These are phyloP conservation scores for Hypoxylon sp. DNA, from an alignment of 2,329 filamentous ascomycete species.

Conservation along the genomic window DNA sequence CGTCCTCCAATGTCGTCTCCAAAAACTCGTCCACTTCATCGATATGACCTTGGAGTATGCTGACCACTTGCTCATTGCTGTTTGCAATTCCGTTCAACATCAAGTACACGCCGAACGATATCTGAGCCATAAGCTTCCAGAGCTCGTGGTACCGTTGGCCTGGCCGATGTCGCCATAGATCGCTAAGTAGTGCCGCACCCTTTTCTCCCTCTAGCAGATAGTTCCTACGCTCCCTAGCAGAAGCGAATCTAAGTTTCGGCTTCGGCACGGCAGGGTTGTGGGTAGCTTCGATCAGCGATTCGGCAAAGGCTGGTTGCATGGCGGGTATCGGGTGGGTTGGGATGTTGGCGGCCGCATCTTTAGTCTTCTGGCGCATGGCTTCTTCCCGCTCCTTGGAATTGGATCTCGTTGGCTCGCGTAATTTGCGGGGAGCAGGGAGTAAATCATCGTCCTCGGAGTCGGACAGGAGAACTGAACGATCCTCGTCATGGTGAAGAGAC, in stretches of 20 bases:
- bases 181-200: constrained; percentile 79
- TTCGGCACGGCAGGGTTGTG: constrained; percentile 62
- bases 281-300: constrained; percentile 82
- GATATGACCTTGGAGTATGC: constrained; percentile 91
- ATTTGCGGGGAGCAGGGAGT: constrained; percentile 40
- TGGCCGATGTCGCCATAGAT: constrained; percentile 81
- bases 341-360: constrained; percentile 54
- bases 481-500: constrained; percentile 52
- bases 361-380: constrained; percentile 51
- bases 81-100: constrained; percentile 88
- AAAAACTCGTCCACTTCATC: constrained; percentile 94
- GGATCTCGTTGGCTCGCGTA: constrained; percentile 38
- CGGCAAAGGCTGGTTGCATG: constrained; percentile 86
- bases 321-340: constrained; percentile 77
- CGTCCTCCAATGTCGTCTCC: constrained; percentile 87
- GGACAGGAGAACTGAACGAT: constrained; percentile 52
- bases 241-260: constrained; percentile 67
- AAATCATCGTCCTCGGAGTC: constrained; percentile 54
- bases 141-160: constrained; percentile 88
- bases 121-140: constrained; percentile 90
- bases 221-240: constrained; percentile 74
- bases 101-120: constrained; percentile 93
- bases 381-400: constrained; percentile 44
- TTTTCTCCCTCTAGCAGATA: constrained; percentile 76
- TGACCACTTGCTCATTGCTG: constrained; percentile 88